Evolutionary conservation across 345 rosid genomes (phyloP).

Genomic region (Lumnitzera racemosa): DNA sequence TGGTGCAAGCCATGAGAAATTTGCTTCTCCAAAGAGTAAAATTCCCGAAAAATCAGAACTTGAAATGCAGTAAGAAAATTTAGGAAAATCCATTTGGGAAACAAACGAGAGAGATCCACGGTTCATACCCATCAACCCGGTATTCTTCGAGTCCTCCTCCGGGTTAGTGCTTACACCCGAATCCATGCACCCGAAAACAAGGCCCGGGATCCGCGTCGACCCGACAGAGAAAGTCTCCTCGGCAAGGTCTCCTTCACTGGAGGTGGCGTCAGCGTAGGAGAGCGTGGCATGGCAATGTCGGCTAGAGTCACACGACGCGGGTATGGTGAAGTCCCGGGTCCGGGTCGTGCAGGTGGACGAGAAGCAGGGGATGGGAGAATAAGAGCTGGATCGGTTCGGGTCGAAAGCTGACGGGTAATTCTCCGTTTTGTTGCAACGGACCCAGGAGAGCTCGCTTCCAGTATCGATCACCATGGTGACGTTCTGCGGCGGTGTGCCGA

Average conservation of each 20-base stretch:
- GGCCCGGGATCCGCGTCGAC: constrained; percentile 28
- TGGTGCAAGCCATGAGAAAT: constrained; percentile 45
- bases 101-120: constrained; percentile 80
- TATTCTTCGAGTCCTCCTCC: constrained; percentile 55
- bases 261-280: constrained; percentile 80
- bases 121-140: constrained; percentile 91
- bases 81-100: constrained; percentile 70
- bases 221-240: constrained; percentile 56
- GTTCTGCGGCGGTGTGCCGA: constrained; percentile 86
- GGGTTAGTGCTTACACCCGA: constrained; percentile 58
- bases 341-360: constrained; percentile 59
- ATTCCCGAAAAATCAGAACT: constrained; percentile 62
- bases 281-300: constrained; percentile 73
- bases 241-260: constrained; percentile 83
- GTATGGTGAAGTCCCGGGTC: constrained; percentile 71
- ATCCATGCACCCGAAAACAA: constrained; percentile 86
- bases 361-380: constrained; percentile 53
- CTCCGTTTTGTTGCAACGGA: constrained; percentile 54
- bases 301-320: constrained; percentile 72
- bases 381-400: constrained; percentile 59
- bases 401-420: constrained; percentile 34
- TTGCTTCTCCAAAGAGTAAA: constrained; percentile 74
- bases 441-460: constrained; percentile 91
- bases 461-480: constrained; percentile 89
- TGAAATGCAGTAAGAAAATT: constrained; percentile 88